These are phyloP conservation scores for Aspergillus glaucus DNA, from an alignment of 2,329 filamentous ascomycete species.

Conservation along the genomic window DNA sequence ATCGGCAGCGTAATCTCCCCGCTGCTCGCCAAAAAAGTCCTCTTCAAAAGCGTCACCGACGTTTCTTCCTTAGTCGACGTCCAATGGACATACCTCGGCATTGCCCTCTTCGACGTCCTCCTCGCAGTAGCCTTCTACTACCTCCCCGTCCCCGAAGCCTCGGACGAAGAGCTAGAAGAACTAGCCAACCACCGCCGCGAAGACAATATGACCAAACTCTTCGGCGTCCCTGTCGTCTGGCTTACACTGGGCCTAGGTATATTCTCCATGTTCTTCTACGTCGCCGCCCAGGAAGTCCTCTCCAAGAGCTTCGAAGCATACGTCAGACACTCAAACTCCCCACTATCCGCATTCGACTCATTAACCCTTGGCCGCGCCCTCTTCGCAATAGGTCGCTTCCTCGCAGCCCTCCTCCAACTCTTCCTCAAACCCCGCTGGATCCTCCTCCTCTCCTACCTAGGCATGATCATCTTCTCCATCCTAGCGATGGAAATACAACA, in stretches of 20 bases:
- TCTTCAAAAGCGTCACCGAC: slow-evolving; percentile 47
- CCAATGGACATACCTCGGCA: slow-evolving; percentile 60
- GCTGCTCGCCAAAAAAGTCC: slow-evolving; percentile 52
- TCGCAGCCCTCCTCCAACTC: slow-evolving; percentile 48
- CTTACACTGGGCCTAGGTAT: slow-evolving; percentile 50
- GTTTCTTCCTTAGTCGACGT: slow-evolving; percentile 52
- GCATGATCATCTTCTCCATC: slow-evolving; percentile 47
- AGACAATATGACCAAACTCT: slow-evolving; percentile 42
- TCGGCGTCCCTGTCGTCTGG: slow-evolving; percentile 48
- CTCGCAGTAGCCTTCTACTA: slow-evolving; percentile 57
- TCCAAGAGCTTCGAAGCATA: slow-evolving; percentile 45
- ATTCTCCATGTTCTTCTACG: slow-evolving; percentile 54
- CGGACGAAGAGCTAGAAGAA: slow-evolving; percentile 54
- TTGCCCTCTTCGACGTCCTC: slow-evolving; percentile 54
- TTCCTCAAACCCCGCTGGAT: slow-evolving; percentile 54
- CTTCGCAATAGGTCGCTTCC: slow-evolving; percentile 54
- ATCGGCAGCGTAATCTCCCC: slow-evolving; percentile 55
- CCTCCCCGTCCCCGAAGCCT: slow-evolving; percentile 56
- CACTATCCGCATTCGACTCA: slow-evolving; percentile 35
- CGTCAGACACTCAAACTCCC: slow-evolving; percentile 22
- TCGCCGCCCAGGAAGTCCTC: slow-evolving; percentile 54
- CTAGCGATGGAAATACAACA: slow-evolving; percentile 44
- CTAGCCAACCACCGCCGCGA: slow-evolving; percentile 47
- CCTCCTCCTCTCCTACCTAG: slow-evolving; percentile 49
- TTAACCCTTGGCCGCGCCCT: slow-evolving; percentile 51